phyloP scores from a whole-genome alignment of 164 flowering plant genomes.

The Umbilicus rupestris region DNA sequence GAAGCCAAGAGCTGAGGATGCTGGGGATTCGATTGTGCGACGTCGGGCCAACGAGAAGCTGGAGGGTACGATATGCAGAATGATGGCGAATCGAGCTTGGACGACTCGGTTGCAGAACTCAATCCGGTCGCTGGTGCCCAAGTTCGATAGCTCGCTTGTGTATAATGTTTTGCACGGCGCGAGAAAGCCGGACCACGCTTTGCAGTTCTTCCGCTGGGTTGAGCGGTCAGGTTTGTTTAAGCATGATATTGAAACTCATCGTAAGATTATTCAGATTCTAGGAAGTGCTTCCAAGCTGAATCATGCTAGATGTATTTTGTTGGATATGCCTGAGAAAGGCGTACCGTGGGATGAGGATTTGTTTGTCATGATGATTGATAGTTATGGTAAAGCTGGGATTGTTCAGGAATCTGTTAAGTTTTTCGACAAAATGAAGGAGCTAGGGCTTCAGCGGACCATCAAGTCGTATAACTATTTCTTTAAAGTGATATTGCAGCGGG shows the following conservation, averaged over 20 bases:
- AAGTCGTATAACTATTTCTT: conserved; percentile 67
- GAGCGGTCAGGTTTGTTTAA: conserved; percentile 58
- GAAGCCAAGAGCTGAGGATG: not conserved
- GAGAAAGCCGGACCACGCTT: conserved; percentile 59
- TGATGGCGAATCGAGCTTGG: conserved; percentile 84
- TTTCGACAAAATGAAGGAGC: conserved; percentile 68
- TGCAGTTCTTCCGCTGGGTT: conserved; percentile 86
- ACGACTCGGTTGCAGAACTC: conserved; percentile 85
- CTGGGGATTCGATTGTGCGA: conserved; percentile 10
- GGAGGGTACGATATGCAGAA: conserved; percentile 58
- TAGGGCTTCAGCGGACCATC: conserved; percentile 50
- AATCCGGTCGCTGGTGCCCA: conserved; percentile 56
- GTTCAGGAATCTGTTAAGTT: conserved; percentile 88
- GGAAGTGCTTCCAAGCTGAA: conserved; percentile 60
- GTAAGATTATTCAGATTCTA: conserved; percentile 64
- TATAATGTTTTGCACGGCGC: conserved; percentile 61
- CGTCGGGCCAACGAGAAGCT: conserved; percentile 40
- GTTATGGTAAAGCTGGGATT: conserved; percentile 82
- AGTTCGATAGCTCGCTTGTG: conserved; percentile 58
- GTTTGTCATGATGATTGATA: conserved; percentile 59
- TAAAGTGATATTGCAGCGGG: conserved; percentile 66
- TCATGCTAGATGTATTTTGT: conserved; percentile 78
- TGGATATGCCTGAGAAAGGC: conserved; percentile 86
- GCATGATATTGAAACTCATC: conserved; percentile 50
- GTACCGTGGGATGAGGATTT: conserved; percentile 75